A percentile compares a stretch with the other conserved stretches of the same genome.
Evolutionary conservation across 2,329 filamentous ascomycete genomes (phyloP).

Genomic region (Ophiostoma triangulosporum): DNA sequence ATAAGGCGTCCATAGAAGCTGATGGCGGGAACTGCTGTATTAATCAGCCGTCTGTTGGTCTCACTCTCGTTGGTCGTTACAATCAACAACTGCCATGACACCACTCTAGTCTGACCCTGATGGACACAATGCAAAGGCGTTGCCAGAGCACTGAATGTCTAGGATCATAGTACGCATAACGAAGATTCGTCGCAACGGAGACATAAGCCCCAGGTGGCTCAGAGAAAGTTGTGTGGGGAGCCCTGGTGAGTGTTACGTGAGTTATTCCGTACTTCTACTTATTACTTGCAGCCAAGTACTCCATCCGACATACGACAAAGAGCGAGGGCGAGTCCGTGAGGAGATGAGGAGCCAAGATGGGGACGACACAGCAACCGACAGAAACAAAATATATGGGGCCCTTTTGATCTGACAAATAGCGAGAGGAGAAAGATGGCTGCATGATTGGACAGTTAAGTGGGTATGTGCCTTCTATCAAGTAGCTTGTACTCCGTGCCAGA

Average conservation of each 20-base stretch:
- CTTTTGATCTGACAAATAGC: neutral
- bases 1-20: too few species aligned
- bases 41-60: too few species aligned
- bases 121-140: too few species aligned
- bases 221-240: neutral
- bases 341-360: neutral
- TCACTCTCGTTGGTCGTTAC: too few species aligned
- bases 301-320: neutral
- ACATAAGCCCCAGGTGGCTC: neutral
- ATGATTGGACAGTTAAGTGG: neutral
- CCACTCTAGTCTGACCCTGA: too few species aligned
- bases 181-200: too few species aligned
- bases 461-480: neutral
- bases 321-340: neutral
- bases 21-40: too few species aligned
- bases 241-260: neutral
- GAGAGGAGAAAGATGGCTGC: neutral
- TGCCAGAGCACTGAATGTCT: too few species aligned
- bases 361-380: neutral
- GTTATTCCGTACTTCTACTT: neutral
- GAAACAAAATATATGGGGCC: neutral
- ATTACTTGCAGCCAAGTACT: neutral
- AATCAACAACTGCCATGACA: too few species aligned
- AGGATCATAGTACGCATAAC: neutral
- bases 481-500: neutral